Evolutionary conservation across 106 monocot genomes (phyloP).

Genomic region (Dactylorhiza incarnata): DNA sequence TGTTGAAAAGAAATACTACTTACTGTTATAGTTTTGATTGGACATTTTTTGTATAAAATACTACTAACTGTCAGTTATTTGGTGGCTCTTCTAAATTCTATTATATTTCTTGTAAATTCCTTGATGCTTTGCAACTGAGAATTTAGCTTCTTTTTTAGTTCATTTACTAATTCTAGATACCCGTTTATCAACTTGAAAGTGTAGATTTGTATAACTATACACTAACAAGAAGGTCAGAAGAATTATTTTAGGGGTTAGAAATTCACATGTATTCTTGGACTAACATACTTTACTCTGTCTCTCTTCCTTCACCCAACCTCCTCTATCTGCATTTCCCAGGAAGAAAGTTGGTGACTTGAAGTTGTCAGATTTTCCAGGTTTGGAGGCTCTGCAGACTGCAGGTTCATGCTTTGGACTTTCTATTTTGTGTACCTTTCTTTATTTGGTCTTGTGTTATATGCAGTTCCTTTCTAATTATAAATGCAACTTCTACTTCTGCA

Average conservation of each 20-base stretch:
- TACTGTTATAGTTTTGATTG: not conserved
- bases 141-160: too few species aligned
- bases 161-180: not conserved
- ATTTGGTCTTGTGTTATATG: not conserved
- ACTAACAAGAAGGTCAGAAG: not conserved
- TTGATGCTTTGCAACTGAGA: not conserved
- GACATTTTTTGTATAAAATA: not conserved
- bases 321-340: slow-evolving; percentile 19
- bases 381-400: slow-evolving; percentile 85
- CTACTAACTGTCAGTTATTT: not conserved
- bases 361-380: slow-evolving; percentile 87
- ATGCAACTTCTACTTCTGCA: not conserved
- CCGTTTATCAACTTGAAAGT: not conserved
- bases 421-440: not conserved
- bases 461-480: not conserved
- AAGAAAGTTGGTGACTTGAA: slow-evolving; percentile 86
- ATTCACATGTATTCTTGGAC: not conserved
- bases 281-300: not conserved
- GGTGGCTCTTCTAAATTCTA: not conserved
- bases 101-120: not conserved
- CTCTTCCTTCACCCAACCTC: not conserved
- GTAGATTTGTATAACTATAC: not conserved
- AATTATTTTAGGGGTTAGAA: not conserved
- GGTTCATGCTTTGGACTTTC: slow-evolving; percentile 29
- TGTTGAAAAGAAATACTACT: not conserved